Base-by-base conservation (phyloP, 192 early-diverging fungal genomes). In the Glomus cerebriforme region DNA sequence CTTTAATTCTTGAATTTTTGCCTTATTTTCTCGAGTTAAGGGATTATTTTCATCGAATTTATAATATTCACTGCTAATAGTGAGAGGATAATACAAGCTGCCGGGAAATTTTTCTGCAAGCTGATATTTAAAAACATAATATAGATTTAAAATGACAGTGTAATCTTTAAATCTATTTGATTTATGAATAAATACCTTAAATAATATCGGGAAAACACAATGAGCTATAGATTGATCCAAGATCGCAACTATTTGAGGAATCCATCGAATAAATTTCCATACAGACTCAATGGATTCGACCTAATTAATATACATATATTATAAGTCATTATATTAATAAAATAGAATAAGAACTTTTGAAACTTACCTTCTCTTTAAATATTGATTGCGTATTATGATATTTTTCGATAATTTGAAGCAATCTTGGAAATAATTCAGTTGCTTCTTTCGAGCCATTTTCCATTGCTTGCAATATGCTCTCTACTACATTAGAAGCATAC, bases 221-320 rank as follows among this genome's bases (percentile, higher is more conserved):
- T 73, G 60, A 24, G 88, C 88, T 9, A 85, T 80, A 7, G 84
- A 65, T 63, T 91, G 92, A 65, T 93, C 92, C 1, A 95, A 82
- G 22, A 92, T 70, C 17, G 93, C 89, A 1, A 93, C 91, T 60
- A 95, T 80, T 65, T 95, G 92, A 26, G 91, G 90, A 58, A 95
- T 84, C 93, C 93, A 95, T 37, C 88, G 85, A 54, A 95, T 82
- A 83, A 93, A 91, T 39, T 87, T 88, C 92, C 92, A 95, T n/a
- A 83, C 82, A 15, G 86, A 81, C 13, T 83, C 73, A 45, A 85
- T 64, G 24, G 80, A 67, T 31, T 82, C 69, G 0, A 82, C 81
- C 86, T 90, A 79, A 65, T 0, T 8, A 49, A 47, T 67, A 26
- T 32, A 67, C 19, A 24, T 26, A 67, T 26, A 29, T 24, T 27